Evolutionary conservation across 305 asterid genomes (phyloP).

Genomic region (Fraxinus sp.): DNA sequence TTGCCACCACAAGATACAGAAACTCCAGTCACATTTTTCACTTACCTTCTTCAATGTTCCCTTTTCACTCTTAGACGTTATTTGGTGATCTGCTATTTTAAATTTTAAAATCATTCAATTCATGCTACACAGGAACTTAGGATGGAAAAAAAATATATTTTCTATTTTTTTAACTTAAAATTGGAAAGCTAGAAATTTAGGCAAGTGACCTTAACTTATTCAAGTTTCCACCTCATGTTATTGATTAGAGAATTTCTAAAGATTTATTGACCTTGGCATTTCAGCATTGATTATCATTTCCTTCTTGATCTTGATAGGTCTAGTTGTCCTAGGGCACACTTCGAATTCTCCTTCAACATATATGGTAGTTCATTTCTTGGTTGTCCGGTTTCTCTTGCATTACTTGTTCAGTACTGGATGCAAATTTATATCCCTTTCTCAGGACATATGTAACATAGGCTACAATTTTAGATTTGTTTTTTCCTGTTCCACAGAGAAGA

Average conservation of each 20-base stretch:
- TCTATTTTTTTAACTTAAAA: not conserved
- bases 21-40: not conserved
- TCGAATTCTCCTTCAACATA: not conserved
- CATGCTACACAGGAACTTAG: not conserved
- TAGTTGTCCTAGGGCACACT: not conserved
- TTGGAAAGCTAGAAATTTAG: not conserved
- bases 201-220: not conserved
- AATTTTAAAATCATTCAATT: not conserved
- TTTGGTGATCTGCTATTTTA: not conserved
- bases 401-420: not conserved
- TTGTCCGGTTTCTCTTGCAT: not conserved
- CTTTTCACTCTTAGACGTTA: not conserved
- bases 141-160: not conserved
- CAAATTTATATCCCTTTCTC: not conserved
- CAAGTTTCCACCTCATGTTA: not conserved
- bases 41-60: not conserved
- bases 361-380: not conserved
- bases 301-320: conserved; percentile 1
- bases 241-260: not conserved
- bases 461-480: not conserved
- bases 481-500: conserved; percentile 67
- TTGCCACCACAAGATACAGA: not conserved
- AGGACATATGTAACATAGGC: not conserved
- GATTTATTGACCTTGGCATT: not conserved
- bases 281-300: not conserved